Base-by-base conservation (phyloP, 106 monocot genomes). In the Platanthera zijinensis region DNA sequence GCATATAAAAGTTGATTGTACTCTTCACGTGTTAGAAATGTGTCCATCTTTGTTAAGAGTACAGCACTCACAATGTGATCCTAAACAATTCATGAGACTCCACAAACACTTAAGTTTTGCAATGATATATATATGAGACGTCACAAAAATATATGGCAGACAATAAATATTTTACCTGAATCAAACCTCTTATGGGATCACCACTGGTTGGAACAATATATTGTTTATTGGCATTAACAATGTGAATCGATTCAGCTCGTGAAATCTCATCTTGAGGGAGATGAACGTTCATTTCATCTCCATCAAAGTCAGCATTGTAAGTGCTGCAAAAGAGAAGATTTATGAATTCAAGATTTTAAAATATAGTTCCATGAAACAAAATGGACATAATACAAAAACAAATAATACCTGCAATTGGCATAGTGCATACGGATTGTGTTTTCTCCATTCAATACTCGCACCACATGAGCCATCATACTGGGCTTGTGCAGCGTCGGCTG, bases 301-400 rank as follows among this genome's bases (percentile, higher is more conserved):
- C 97, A 86, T 99, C 97, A 85, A 99, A 99, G 89, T 99, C 97
- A 84, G 97, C 97, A 88, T 99, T 99, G 77, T 90, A 94, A 61
- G 97, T 90, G 69, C 97, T 99, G 83, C 72, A 85, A 73, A 74
- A 17, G 71, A 10, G 51, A 69, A 22, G 75, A 32, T n/a, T 15
- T 18, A 17, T 50, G 32, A 51, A 69, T 51, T 56, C 47, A 51
- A 75, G 57, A 54, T 11, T 17, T 51, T 51, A 49, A 18, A 72
- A 72, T 51, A 50, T 48, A n/a, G 17, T 51, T 8, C 72, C 17
- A 12, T 5, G 4, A 25, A 28, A 57, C 50, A 15, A 19, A 15
- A 68, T 17, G 48, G 46, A 18, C 22, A 10, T n/a, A 63, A 39
- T 54, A 49, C 63, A 75, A 50, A 32, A 1, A 39, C 39, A 39